phyloP scores from a whole-genome alignment of 129 eudicot species.

The Calendula officinalis region DNA sequence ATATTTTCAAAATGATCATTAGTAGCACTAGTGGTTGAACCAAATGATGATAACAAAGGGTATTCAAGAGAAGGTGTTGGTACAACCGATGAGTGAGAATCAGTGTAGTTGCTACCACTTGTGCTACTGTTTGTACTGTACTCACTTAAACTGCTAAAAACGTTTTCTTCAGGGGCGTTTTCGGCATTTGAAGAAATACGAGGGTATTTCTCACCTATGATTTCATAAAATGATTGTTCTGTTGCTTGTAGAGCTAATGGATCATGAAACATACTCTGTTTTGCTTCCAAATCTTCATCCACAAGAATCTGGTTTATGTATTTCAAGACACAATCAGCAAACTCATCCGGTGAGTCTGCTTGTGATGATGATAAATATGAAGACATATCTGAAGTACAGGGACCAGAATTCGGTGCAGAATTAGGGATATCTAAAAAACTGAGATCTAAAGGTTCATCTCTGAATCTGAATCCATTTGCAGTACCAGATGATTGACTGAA shows the following conservation, averaged over 20 bases:
- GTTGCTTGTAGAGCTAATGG: slow-evolving; percentile 67
- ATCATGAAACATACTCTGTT: slow-evolving; percentile 73
- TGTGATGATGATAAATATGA: slow-evolving; percentile 14
- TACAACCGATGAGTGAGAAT: slow-evolving; percentile 39
- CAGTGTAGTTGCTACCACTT: slow-evolving; percentile 32
- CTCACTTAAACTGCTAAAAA: slow-evolving; percentile 49
- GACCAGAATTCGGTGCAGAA: slow-evolving; percentile 27
- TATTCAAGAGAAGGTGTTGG: slow-evolving; percentile 33
- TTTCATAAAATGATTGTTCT: slow-evolving; percentile 73
- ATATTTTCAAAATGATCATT: slow-evolving; percentile 33
- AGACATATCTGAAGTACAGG: slow-evolving; percentile 34
- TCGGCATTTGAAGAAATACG: slow-evolving; percentile 18
- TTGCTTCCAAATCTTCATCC: slow-evolving; percentile 74
- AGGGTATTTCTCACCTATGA: slow-evolving; percentile 50
- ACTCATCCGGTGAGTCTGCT: slow-evolving; percentile 60
- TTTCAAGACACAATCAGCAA: slow-evolving; percentile 57
- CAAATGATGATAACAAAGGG: slow-evolving; percentile 32
- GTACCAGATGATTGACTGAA: slow-evolving; percentile 36
- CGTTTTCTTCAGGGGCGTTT: slow-evolving; percentile 43
- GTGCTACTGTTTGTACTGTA: slow-evolving; percentile 49
- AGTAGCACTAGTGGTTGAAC: slow-evolving; percentile 36
- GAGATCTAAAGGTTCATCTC: slow-evolving; percentile 43
- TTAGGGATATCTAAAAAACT: slow-evolving; percentile 43
- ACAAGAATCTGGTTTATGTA: slow-evolving; percentile 65
- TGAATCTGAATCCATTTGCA: slow-evolving; percentile 41